These are phyloP conservation scores for Ochromonas danica DNA, from an alignment of 108 stramenopile genomes.

Conservation along the genomic window DNA sequence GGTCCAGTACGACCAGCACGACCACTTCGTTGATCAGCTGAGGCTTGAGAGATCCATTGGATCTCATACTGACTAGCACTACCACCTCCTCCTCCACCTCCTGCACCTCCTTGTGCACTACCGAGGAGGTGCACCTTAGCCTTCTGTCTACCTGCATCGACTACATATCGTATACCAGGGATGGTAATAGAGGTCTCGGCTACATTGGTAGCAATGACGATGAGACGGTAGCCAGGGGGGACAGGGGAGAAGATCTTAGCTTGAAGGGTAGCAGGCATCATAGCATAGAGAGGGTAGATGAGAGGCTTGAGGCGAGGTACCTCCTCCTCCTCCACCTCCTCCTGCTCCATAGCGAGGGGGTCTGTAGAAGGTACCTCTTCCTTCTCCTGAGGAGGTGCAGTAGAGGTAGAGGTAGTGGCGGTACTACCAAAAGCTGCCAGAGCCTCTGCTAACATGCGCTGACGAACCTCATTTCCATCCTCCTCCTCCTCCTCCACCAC, in stretches of 20 bases:
- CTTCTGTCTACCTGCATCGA: slow-evolving; percentile 94
- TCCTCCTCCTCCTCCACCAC: slow-evolving; percentile 38
- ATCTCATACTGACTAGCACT: slow-evolving; percentile 13
- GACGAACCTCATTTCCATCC: slow-evolving; percentile 36
- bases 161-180: slow-evolving; percentile 81
- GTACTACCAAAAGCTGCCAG: neutral
- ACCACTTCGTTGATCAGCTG: slow-evolving; percentile 94
- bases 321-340: slow-evolving; percentile 33
- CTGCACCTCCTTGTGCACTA: neutral
- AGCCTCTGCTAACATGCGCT: neutral
- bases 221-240: slow-evolving; percentile 74
- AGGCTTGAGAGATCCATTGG: slow-evolving; percentile 86
- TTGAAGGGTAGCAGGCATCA: slow-evolving; percentile 84
- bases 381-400: slow-evolving; percentile 6
- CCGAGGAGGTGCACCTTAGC: slow-evolving; percentile 56
- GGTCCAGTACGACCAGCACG: slow-evolving; percentile 91
- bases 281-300: slow-evolving; percentile 85
- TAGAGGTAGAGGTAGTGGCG: slow-evolving; percentile 32
- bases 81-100: neutral
- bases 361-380: slow-evolving; percentile 47
- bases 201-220: slow-evolving; percentile 95
- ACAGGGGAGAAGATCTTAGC: slow-evolving; percentile 80
- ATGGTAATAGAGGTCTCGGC: slow-evolving; percentile 90
- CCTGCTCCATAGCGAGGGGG: no score
- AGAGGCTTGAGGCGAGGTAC: slow-evolving; percentile 16